Evolutionary conservation across 2,329 filamentous ascomycete species (phyloP).

Genomic region (Dryadomyces quercivorus): DNA sequence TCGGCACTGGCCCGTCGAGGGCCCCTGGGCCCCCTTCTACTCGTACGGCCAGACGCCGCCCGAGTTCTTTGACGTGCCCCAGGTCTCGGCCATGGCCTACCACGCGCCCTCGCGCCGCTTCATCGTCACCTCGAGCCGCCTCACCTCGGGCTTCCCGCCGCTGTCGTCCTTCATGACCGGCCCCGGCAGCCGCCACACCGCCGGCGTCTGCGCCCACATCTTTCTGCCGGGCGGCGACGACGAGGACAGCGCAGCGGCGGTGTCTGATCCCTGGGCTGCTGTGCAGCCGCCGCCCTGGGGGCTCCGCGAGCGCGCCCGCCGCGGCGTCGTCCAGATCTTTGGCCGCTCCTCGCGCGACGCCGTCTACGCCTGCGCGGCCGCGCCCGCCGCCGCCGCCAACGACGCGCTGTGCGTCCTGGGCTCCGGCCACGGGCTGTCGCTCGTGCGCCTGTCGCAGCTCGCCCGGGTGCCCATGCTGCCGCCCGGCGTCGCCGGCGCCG

Average conservation of each 20-base stretch:
- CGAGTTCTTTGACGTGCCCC: constrained; percentile 10
- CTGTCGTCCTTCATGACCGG: neutral
- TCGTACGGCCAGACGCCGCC: neutral
- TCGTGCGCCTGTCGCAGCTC: constrained; percentile 13
- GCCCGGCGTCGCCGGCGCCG: neutral
- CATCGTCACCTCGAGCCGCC: constrained; percentile 27
- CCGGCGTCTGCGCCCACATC: constrained; percentile 16
- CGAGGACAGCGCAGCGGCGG: neutral
- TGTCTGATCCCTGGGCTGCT: neutral
- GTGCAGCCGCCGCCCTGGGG: neutral
- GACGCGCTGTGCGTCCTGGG: constrained; percentile 33
- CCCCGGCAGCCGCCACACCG: neutral
- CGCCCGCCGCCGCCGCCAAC: constrained; percentile 26
- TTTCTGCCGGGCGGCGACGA: neutral
- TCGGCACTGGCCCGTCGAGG: neutral
- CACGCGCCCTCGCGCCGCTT: constrained; percentile 28
- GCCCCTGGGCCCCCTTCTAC: neutral
- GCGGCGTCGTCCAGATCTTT: constrained; percentile 1
- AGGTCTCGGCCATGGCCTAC: constrained; percentile 36
- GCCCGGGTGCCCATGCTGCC: too few species aligned
- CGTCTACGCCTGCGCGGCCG: constrained; percentile 29
- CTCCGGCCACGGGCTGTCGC: constrained; percentile 31
- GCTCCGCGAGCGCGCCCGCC: neutral
- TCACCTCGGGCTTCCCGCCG: neutral
- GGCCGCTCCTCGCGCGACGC: constrained; percentile 6